These are phyloP conservation scores for Cymbidium sinense DNA, from an alignment of 106 monocot genomes.

Conservation along the genomic window DNA sequence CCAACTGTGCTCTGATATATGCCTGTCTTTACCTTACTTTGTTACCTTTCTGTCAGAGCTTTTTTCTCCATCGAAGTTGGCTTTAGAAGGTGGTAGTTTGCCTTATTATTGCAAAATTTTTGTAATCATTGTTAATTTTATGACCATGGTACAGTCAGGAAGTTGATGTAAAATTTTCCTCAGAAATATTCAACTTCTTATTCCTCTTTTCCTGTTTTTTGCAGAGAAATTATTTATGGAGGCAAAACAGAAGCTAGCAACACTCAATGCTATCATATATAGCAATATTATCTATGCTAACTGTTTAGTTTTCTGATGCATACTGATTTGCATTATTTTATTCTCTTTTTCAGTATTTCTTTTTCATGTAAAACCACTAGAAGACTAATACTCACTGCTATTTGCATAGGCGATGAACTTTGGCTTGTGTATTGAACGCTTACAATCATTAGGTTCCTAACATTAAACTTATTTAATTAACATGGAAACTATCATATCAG, in stretches of 20 bases:
- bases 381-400: neutral
- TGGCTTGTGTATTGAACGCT: neutral
- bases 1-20: too few relatives aligned
- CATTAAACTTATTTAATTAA: neutral
- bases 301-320: slow-evolving; percentile 46
- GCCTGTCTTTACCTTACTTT: too few relatives aligned
- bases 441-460: neutral
- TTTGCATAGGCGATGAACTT: neutral
- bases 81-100: neutral
- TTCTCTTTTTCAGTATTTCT: neutral
- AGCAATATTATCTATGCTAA: slow-evolving; percentile 97
- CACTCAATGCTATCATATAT: slow-evolving; percentile 78
- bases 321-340: neutral
- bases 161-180: neutral
- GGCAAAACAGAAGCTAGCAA: slow-evolving; percentile 65
- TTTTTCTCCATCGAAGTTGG: neutral
- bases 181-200: slow-evolving; percentile 12
- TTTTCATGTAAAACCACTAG: neutral
- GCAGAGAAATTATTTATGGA: slow-evolving; percentile 84
- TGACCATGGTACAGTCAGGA: neutral
- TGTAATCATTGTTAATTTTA: neutral
- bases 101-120: neutral
- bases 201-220: slow-evolving; percentile 33
- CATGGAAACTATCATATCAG: neutral
- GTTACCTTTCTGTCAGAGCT: too few relatives aligned